Conservation (phyloP, 2,329 filamentous ascomycete species). For the Phoma herbarum region DNA sequence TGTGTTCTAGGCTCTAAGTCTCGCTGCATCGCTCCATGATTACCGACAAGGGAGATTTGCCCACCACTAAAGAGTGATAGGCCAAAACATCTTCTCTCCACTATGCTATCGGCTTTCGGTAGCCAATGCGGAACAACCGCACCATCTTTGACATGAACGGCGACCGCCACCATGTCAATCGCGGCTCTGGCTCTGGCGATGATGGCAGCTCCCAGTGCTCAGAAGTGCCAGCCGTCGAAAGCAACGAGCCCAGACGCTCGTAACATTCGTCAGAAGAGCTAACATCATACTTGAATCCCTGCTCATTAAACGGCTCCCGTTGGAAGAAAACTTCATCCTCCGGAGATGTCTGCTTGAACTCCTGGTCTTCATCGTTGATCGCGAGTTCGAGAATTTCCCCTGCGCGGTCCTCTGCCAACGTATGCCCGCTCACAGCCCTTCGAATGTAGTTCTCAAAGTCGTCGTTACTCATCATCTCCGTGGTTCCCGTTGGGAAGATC, state of each 20-base stretch:
- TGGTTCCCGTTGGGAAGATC: background rate
- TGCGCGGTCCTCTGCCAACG: background rate
- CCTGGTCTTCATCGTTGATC: background rate
- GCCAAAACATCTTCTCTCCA: background rate
- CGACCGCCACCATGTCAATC: background rate
- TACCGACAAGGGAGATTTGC: background rate
- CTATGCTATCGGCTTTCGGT: background rate
- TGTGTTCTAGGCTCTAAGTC: background rate
- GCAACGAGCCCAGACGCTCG: background rate
- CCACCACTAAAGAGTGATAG: background rate
- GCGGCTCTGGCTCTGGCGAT: background rate
- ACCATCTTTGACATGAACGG: slow-evolving; percentile 1
- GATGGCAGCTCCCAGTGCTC: background rate
- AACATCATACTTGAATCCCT: background rate
- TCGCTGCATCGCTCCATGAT: background rate
- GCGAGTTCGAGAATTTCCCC: slow-evolving; percentile 1
- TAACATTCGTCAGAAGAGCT: background rate
- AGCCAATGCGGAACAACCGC: background rate
- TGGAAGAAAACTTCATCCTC: slow-evolving; percentile 11
- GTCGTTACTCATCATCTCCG: background rate
- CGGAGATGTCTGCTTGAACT: background rate
- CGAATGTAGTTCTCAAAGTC: slow-evolving; percentile 2
- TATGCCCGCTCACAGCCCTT: background rate
- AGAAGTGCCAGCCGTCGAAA: background rate
- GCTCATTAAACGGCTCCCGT: background rate